Base-by-base conservation (phyloP, 805 yeast genomes). In the Starmerella scarabaei region DNA sequence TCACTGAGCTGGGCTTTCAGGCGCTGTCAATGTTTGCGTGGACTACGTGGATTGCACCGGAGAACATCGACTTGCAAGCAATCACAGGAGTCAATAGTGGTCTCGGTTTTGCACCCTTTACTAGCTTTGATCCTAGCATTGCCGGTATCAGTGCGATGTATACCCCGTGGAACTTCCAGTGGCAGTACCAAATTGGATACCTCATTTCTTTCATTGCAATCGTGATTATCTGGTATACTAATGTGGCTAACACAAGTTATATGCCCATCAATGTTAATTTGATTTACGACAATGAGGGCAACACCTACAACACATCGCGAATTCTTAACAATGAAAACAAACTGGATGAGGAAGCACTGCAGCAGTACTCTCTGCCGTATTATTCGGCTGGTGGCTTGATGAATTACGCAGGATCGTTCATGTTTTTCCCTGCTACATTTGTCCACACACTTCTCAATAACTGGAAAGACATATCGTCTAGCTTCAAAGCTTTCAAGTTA, bases 1-100 rank as follows among this genome's bases (percentile, higher is more conserved):
- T 78, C 50, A 84, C 85, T 3, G 79, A 76, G 40, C 76, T 65
- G 53, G 61, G 79, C 21, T 77, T 76, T 61, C 61, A 64, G 16
- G 82, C 74, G 1, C 65, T 78, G 39, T 67, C 77, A 0, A 69
- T 69, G 50, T 77, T 79, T 56, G 71, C 66, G 48, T 74, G 79
- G 80, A 63, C 70, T 50, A 64, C 71, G 3, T 73, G 79, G 80
- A 72, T 73, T 34, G 57, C 59, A 5, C 77, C 77, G 8, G 43
- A 64, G 23, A 72, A 69, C 49, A 59, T 66, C 40, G 64, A 65
- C 46, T 53, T 73, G 35, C 73, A 72, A 9, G 52, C 55, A 11
- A 53, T 72, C n/a, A 67, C 74, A 9, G 80, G 80, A 16, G 51
- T 61, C 12, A 44, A 49, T 15, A 36, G 44, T 20, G 78, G 77